phyloP scores from a whole-genome alignment of 1,139 yeast species.

The Geotrichum klebahnii region DNA sequence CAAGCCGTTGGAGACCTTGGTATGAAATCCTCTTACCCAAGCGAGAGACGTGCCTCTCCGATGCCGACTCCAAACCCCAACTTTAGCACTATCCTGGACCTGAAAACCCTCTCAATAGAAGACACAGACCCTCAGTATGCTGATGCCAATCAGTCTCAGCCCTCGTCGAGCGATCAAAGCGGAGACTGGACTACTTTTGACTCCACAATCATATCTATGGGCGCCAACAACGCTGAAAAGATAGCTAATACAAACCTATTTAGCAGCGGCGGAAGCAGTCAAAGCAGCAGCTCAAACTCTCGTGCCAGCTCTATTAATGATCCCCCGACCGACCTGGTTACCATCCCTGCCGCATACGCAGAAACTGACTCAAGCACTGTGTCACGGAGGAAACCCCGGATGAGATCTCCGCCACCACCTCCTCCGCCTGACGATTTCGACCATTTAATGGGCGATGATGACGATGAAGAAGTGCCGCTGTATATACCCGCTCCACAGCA shows the following conservation, averaged over 20 bases:
- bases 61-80: not conserved
- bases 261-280: not conserved
- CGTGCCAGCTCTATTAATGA: slow-evolving; percentile 3
- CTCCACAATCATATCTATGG: not conserved
- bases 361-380: not conserved
- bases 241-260: not conserved
- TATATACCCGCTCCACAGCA: not conserved
- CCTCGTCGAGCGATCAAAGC: not conserved
- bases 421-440: slow-evolving; percentile 6
- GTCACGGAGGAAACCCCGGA: not conserved
- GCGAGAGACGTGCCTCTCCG: too few species aligned
- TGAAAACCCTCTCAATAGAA: not conserved
- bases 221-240: not conserved
- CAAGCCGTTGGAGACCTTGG: too few species aligned
- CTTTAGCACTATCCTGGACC: not conserved
- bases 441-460: slow-evolving; percentile 2
- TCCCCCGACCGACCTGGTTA: not conserved
- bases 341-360: not conserved
- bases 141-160: not conserved
- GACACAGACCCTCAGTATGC: not conserved
- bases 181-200: not conserved
- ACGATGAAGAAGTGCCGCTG: not conserved
- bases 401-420: slow-evolving; percentile 13
- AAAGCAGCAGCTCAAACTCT: slow-evolving; percentile 1
- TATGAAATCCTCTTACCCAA: too few species aligned